These are phyloP conservation scores for Phytophthora parvispora DNA, from an alignment of 352 stramenopile genomes.

Conservation along the genomic window DNA sequence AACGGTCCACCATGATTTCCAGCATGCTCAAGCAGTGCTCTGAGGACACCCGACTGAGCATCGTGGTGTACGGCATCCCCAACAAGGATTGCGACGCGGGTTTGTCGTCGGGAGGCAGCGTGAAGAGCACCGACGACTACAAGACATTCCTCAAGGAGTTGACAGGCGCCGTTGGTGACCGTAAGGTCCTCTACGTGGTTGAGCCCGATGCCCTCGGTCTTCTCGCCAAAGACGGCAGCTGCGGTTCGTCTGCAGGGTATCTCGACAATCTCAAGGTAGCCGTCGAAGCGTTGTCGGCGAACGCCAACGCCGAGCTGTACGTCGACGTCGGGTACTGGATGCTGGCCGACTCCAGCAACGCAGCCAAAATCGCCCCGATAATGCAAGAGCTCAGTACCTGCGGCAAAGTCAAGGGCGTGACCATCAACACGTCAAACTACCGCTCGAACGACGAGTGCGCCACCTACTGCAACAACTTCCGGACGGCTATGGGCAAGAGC, in stretches of 20 bases:
- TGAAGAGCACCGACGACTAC: constrained; percentile 50
- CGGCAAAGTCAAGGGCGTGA: constrained; percentile 61
- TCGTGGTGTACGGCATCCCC: constrained; percentile 72
- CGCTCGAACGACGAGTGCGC: constrained; percentile 51
- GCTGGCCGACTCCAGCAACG: constrained; percentile 37
- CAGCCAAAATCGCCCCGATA: constrained; percentile 41
- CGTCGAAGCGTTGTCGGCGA: constrained; percentile 52
- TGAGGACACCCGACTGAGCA: constrained; percentile 43
- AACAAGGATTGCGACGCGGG: constrained; percentile 68
- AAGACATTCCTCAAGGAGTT: constrained; percentile 51
- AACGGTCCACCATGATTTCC: constrained; percentile 29
- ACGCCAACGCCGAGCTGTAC: constrained; percentile 64
- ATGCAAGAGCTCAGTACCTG: constrained; percentile 44
- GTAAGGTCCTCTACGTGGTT: constrained; percentile 67
- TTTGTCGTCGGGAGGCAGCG: constrained; percentile 42
- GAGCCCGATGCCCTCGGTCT: constrained; percentile 67
- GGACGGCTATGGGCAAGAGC: constrained; percentile 44
- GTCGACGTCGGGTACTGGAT: constrained; percentile 73
- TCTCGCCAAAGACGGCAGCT: constrained; percentile 47
- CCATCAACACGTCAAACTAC: constrained; percentile 83
- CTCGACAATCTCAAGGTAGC: constrained; percentile 57
- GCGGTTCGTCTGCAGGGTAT: constrained; percentile 50
- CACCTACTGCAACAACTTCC: constrained; percentile 58
- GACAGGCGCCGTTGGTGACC: constrained; percentile 45
- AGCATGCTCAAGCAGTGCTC: constrained; percentile 40